Base-by-base conservation (phyloP, 2,329 filamentous ascomycete genomes). In the Beauveria sp. region DNA sequence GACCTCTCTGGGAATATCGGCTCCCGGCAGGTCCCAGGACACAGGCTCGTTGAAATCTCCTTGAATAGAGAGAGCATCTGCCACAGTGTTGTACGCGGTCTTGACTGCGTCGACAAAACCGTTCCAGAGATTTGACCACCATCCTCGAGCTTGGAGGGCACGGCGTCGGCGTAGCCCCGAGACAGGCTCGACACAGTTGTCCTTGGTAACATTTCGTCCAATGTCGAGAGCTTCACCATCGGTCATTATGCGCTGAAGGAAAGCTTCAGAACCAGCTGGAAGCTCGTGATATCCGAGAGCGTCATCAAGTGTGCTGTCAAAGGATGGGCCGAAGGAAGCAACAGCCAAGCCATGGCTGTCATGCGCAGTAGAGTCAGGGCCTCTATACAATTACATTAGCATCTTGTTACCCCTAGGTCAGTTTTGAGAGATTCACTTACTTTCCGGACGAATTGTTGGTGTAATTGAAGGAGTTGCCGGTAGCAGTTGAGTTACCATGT, bases 271-370 rank as follows among this genome's bases (percentile, higher is more conserved):
- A 10, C 64, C 62, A 1, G 42, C 16, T 49, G 59, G 67, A 24
- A 66, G 34, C 12, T 45, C 50, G 16, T 65, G 61, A n/a, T 62
- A 68, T 10, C 70, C 70, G 14, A 69, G 66, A 5, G 57, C 50
- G 14, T 64, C 58, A 52, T 73, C 71, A 7, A 73, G 68, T 22
- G 67, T 64, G n/a, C 64, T 49, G 60, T 72, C 71, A 50, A 72
- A 72, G 30, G 65, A 62, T 8, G 62, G 59, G 14, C 68, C 69
- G 18, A 66, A 54, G 60, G 68, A 68, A 18, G 71, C 70, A 1
- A 65, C 69, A 0, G 67, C 66, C 3, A 70, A 63, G 28, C 66
- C 64, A 16, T 53, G 50, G n/a, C n/a, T 38, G 28, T 60, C 50
- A 12, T 22, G 49, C 10, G 49, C 3, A 7, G 58, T 2, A 40